These are phyloP conservation scores for Helianthus tuberosus DNA, from an alignment of 129 eudicot genomes.

Conservation along the genomic window DNA sequence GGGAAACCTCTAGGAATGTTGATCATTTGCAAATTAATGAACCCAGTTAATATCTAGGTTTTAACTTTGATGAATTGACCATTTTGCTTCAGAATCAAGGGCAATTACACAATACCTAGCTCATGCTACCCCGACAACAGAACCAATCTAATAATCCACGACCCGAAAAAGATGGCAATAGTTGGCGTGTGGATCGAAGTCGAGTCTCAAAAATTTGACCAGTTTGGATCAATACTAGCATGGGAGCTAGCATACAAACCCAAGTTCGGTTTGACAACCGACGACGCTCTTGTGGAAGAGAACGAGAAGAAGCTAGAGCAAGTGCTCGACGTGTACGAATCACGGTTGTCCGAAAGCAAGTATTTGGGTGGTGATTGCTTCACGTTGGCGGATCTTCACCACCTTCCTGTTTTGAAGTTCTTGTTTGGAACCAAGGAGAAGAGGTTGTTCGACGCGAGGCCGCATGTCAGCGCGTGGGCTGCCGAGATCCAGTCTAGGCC, in stretches of 20 bases:
- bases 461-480: slow-evolving; percentile 34
- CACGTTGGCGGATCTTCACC: slow-evolving; percentile 58
- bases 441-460: slow-evolving; percentile 34
- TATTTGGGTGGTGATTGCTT: slow-evolving; percentile 55
- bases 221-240: neutral
- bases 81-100: slow-evolving; percentile 60
- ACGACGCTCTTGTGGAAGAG: slow-evolving; percentile 31
- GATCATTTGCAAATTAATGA: too few species aligned
- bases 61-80: neutral
- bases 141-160: slow-evolving; percentile 27
- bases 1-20: too few species aligned
- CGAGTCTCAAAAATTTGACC: slow-evolving; percentile 31
- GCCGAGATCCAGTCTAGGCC: slow-evolving; percentile 31
- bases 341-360: slow-evolving; percentile 45
- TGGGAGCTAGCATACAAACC: slow-evolving; percentile 31
- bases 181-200: slow-evolving; percentile 37
- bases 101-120: slow-evolving; percentile 63
- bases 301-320: slow-evolving; percentile 34
- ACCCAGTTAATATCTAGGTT: too few species aligned
- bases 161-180: slow-evolving; percentile 35
- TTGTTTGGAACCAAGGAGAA: slow-evolving; percentile 34
- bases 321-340: slow-evolving; percentile 56
- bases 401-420: slow-evolving; percentile 29
- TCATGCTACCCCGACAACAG: slow-evolving; percentile 35
- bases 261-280: slow-evolving; percentile 16